Conservation (phyloP, 345 rosid genomes). For the Gossypium arboreum region DNA sequence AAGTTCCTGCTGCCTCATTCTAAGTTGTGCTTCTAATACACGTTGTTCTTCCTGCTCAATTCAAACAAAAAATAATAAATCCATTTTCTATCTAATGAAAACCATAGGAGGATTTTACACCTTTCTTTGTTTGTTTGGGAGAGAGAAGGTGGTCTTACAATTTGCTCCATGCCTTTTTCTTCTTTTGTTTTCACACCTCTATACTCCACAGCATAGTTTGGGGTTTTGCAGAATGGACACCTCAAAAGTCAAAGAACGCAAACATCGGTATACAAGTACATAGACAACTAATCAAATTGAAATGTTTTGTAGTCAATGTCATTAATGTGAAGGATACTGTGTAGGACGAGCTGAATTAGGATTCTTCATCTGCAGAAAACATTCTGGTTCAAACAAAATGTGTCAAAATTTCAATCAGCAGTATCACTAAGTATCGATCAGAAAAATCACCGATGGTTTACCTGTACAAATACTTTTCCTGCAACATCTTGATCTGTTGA, state of each 20-base stretch:
- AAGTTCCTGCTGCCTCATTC: constrained; percentile 83
- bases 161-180: constrained; percentile 92
- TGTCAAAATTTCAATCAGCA: constrained; percentile 14
- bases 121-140: neutral
- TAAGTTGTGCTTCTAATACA: constrained; percentile 92
- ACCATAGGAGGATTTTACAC: neutral
- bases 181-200: constrained; percentile 90
- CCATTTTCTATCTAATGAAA: neutral
- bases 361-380: constrained; percentile 98
- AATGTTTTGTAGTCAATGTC: constrained; percentile 2
- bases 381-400: constrained; percentile 52
- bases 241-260: constrained; percentile 56
- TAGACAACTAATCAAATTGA: neutral
- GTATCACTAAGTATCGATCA: constrained; percentile 3
- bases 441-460: constrained; percentile 19
- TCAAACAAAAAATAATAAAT: neutral
- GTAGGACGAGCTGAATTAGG: constrained; percentile 88
- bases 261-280: neutral
- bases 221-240: constrained; percentile 96
- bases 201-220: constrained; percentile 92
- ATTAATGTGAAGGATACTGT: constrained; percentile 72
- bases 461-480: constrained; percentile 97
- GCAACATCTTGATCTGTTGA: constrained; percentile 94
- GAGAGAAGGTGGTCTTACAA: constrained; percentile 45
- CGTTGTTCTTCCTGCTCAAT: constrained; percentile 84